Base-by-base conservation (phyloP, 179 eudicot genomes). In the Sideroxylon spinosum region DNA sequence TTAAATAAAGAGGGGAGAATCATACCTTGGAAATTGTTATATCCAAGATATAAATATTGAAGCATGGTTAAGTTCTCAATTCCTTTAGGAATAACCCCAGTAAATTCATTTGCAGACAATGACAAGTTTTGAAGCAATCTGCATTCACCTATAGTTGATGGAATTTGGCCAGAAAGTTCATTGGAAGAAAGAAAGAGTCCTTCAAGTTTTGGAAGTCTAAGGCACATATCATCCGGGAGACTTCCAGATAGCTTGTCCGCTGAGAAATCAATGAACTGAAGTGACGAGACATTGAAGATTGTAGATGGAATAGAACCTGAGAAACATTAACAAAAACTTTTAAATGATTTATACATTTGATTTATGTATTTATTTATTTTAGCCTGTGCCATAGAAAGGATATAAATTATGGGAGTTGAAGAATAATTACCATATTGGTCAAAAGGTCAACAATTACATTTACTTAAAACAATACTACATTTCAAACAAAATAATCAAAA, bases 271-370 rank as follows among this genome's bases (percentile, higher is more conserved):
- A 82, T n/a, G 0, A 2, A 0, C 53, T 17, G 59, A 9, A 85
- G 70, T 56, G 85, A 79, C 0, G 87, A 72, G 62, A 82, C 63
- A 77, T 85, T 85, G 81, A 79, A 85, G 60, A 85, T 55, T n/a
- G 66, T 50, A 7, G 68, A 32, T 23, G 87, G 87, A 19, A 82
- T 73, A 29, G 46, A 59, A 28, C 83, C 87, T n/a, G 78, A 37
- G 44, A 37, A 37, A 1, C n/a, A n/a, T n/a, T n/a, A n/a, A n/a
- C n/a, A n/a, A n/a, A n/a, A n/a, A n/a, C n/a, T n/a, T n/a, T n/a
- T n/a, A n/a, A n/a, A n/a, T n/a, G n/a, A n/a, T n/a, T n/a, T n/a
- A n/a, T n/a, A n/a, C n/a, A n/a, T n/a, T n/a, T n/a, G n/a, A n/a
- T n/a, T n/a, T n/a, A n/a, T n/a, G n/a, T n/a, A n/a, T n/a, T n/a